Percentiles rank a stretch among this genome's conserved stretches.
phyloP scores from a whole-genome alignment of 148 eudicot genomes.

The Cornus controversa region DNA sequence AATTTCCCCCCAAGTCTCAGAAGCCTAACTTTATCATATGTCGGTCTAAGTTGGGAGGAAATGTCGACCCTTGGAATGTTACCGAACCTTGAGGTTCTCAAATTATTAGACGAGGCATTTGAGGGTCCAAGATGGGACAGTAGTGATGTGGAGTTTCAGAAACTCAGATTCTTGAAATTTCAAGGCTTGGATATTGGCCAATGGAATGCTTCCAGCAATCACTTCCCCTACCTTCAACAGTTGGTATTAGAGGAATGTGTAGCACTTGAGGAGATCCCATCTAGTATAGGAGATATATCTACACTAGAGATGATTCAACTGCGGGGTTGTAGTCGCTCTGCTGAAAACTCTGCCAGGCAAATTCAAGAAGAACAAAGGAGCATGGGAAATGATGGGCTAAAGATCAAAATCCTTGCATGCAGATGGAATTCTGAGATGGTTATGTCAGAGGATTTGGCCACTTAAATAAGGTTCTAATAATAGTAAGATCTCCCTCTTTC shows the following conservation, averaged over 20 bases:
- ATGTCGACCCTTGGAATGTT: not conserved
- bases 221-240: not conserved
- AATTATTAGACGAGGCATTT: not conserved
- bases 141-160: not conserved
- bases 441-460: no score
- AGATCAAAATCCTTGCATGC: no score
- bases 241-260: not conserved
- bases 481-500: no score
- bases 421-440: no score
- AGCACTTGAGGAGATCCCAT: not conserved
- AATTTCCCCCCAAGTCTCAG: not conserved
- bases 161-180: conserved; percentile 3
- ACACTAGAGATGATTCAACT: not conserved
- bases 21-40: not conserved
- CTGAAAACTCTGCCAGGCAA: not conserved
- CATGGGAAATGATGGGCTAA: not conserved
- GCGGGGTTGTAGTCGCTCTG: no score
- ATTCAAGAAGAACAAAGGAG: not conserved
- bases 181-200: not conserved
- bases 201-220: not conserved
- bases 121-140: not conserved
- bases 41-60: not conserved
- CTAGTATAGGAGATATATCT: not conserved
- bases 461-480: no score
- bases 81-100: not conserved